Base-by-base conservation (phyloP, 352 stramenopile genomes). In the Pythium utonaiense region DNA sequence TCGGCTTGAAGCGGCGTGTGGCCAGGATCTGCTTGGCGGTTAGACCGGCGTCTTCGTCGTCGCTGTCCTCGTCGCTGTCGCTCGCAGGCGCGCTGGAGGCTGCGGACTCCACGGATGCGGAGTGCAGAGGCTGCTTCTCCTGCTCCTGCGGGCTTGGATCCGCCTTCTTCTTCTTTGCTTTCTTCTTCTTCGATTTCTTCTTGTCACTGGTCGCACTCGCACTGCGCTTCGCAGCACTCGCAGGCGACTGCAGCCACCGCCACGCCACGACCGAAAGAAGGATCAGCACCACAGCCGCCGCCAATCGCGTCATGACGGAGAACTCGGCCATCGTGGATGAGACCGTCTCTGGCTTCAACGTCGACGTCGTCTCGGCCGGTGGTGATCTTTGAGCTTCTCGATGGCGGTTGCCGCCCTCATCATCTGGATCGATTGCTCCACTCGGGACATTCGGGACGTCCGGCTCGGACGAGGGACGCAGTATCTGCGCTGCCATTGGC, bases 21-120 rank as follows among this genome's bases (percentile, higher is more conserved):
- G 80, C 65, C 36, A 93, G 51, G 33, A 91, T 63, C 71, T 93
- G 64, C n/a, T 67, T 68, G n/a, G 77, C 83, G 17, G 69, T 74
- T 7, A 79, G 75, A 7, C 76, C 78, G 33, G 84, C 78, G 52
- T 91, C 80, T 34, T 74, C 72, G 33, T 78, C 75, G 44, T 74
- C 74, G 42, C 65, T 70, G 22, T 67, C 66, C 21, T 88, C 75
- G 16, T 75, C 66, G 49, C 67, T 61, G 19, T 77, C 69, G 14
- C 49, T 62, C 19, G 40, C 52, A 9, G 27, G 25, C 6, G 30
- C 53, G 31, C 48, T 64, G 10, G 50, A 53, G 24, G 54, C 44
- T 19, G 48, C 48, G 5, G 25, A 36, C 1, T 33, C 40, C 4
- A 31, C 40, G 13, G 38, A 17, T 19, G 16, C 25, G 21, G 51